These are phyloP conservation scores for Trichoderma sp. DNA, from an alignment of 2,329 filamentous ascomycete species.

Conservation along the genomic window DNA sequence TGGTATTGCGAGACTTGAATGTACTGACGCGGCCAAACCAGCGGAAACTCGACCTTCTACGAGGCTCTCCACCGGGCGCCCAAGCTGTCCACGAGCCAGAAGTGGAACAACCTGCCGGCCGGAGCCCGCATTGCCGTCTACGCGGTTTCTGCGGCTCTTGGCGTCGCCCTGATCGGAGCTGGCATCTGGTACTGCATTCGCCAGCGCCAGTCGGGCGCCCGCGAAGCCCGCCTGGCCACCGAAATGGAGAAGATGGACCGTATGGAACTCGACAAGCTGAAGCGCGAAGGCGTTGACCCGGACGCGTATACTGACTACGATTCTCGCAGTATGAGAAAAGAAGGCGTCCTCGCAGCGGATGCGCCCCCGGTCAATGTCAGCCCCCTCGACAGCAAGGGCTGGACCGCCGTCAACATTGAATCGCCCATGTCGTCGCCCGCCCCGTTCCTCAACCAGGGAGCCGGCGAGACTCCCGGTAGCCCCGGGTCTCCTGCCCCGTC, in stretches of 20 bases:
- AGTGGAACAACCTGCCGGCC: slow-evolving; percentile 56
- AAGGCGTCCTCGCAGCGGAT: slow-evolving; percentile 27
- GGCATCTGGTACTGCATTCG: slow-evolving; percentile 57
- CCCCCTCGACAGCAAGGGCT: slow-evolving; percentile 29
- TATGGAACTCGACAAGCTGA: slow-evolving; percentile 54
- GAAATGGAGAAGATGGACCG: slow-evolving; percentile 52
- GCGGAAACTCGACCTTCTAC: slow-evolving; percentile 60
- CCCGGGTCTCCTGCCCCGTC: slow-evolving; percentile 18
- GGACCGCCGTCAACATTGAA: slow-evolving; percentile 27
- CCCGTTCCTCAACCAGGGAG: slow-evolving; percentile 28
- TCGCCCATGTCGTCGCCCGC: slow-evolving; percentile 20
- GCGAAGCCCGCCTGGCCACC: slow-evolving; percentile 53
- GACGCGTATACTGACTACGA: slow-evolving; percentile 46
- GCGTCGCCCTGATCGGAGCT: slow-evolving; percentile 45
- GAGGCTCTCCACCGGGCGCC: slow-evolving; percentile 47
- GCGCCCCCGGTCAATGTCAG: slow-evolving; percentile 30
- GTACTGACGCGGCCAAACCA: slow-evolving; percentile 37
- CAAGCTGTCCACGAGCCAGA: slow-evolving; percentile 52
- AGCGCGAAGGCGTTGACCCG: slow-evolving; percentile 51
- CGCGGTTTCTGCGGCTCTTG: slow-evolving; percentile 49
- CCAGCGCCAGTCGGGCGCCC: slow-evolving; percentile 55
- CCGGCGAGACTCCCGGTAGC: slow-evolving; percentile 25
- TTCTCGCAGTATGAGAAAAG: slow-evolving; percentile 28
- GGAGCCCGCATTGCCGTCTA: slow-evolving; percentile 58
- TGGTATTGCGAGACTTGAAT: neutral